Evolutionary conservation across 306 rosid species (phyloP).

Genomic region (Medicago ruthenica): DNA sequence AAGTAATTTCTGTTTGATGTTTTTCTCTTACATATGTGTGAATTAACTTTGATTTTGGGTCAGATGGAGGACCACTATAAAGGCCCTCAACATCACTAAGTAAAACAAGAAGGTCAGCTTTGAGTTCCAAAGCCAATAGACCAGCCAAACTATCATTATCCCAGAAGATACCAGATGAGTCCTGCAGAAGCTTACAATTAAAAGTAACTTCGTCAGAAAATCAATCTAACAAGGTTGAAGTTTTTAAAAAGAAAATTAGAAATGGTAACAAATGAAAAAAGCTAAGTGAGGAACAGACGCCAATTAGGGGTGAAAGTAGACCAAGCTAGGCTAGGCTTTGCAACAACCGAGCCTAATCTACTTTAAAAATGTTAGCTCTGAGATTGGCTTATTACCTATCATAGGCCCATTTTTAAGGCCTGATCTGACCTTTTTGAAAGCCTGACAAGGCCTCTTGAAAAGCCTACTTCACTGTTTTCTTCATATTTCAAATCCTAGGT

Average conservation of each 20-base stretch:
- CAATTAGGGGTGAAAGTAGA: too few species aligned
- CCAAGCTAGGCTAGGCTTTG: neutral
- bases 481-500: neutral
- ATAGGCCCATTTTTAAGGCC: too few species aligned
- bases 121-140: constrained; percentile 76
- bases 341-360: neutral
- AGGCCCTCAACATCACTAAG: constrained; percentile 96
- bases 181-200: constrained; percentile 65
- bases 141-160: constrained; percentile 94
- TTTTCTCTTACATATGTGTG: constrained; percentile 78
- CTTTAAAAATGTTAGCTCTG: neutral
- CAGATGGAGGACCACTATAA: constrained; percentile 80
- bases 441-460: neutral
- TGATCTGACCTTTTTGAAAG: neutral
- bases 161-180: constrained; percentile 91
- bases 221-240: neutral
- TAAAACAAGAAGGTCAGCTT: constrained; percentile 85
- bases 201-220: constrained; percentile 27
- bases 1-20: constrained; percentile 76
- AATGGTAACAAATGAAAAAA: neutral
- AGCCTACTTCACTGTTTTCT: neutral
- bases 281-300: neutral
- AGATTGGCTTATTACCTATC: neutral
- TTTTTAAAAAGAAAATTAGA: constrained; percentile 22
- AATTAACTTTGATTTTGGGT: constrained; percentile 80